Evolutionary conservation across 2,329 filamentous ascomycete species (phyloP).

Genomic region (Aureobasidium mangrovei): DNA sequence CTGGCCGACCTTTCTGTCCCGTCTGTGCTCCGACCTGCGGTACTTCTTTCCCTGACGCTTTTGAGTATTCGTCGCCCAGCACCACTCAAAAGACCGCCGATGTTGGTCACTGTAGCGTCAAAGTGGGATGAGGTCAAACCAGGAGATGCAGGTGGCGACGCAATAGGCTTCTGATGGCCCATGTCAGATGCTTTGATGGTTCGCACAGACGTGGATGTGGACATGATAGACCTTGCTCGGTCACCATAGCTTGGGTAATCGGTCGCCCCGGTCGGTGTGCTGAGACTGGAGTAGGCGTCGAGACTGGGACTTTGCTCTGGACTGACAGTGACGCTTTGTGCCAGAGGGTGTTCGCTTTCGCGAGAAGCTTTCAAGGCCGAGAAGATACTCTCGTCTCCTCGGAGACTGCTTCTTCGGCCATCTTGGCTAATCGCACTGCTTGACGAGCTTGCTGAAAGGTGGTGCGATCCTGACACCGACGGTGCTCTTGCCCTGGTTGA

Average conservation of each 20-base stretch:
- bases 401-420: constrained; percentile 47
- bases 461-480: constrained; percentile 13
- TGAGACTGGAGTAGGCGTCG: constrained; percentile 7
- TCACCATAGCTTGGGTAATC: constrained; percentile 27
- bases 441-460: constrained; percentile 34
- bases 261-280: constrained; percentile 10
- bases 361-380: constrained; percentile 42
- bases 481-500: constrained; percentile 15
- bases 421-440: constrained; percentile 48
- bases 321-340: constrained; percentile 64
- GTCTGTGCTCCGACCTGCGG: constrained; percentile 39
- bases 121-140: constrained; percentile 37
- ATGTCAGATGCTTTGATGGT: constrained; percentile 37
- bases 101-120: constrained; percentile 32
- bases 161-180: constrained; percentile 20
- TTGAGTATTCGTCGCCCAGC: constrained; percentile 40
- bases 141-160: constrained; percentile 34
- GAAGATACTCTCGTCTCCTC: constrained; percentile 49
- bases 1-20: constrained; percentile 55
- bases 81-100: constrained; percentile 39
- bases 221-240: constrained; percentile 33
- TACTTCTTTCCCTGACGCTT: constrained; percentile 33
- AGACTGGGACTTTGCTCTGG: constrained; percentile 39
- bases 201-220: constrained; percentile 34
- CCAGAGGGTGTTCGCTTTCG: constrained; percentile 60